These are phyloP conservation scores for Venturia nashicola DNA, from an alignment of 2,329 filamentous ascomycete species.

Conservation along the genomic window DNA sequence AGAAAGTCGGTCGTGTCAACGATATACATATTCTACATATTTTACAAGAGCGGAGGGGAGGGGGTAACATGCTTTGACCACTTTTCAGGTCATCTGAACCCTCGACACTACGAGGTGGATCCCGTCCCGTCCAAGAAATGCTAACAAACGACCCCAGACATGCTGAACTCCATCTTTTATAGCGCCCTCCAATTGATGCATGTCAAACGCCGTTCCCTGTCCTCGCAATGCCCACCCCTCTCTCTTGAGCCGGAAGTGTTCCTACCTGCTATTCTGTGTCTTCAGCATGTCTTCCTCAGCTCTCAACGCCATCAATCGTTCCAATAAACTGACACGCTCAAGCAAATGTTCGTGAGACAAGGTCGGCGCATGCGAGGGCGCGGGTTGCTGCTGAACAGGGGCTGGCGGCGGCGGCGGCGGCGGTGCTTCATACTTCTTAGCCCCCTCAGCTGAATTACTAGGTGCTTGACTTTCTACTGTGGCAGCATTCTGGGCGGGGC, in stretches of 20 bases:
- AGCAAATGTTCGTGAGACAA: neutral
- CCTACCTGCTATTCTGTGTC: neutral
- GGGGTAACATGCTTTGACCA: neutral
- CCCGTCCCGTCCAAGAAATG: neutral
- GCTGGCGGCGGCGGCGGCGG: neutral
- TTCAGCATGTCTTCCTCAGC: neutral
- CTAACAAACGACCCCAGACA: neutral
- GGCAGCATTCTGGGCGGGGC: neutral
- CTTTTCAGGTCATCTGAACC: neutral
- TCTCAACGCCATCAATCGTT: neutral
- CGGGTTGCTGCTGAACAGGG: neutral
- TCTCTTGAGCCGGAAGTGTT: neutral
- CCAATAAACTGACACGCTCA: neutral
- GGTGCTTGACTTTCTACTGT: neutral
- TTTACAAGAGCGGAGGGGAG: neutral
- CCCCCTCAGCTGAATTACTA: neutral
- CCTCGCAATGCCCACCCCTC: too few relatives aligned
- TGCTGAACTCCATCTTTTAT: neutral
- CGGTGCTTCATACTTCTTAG: neutral
- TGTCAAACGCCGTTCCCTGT: neutral
- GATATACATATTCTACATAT: neutral
- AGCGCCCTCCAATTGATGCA: neutral
- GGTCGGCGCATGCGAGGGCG: neutral
- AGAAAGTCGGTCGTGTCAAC: neutral
- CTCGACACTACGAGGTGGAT: neutral